These are phyloP conservation scores for Poa annua DNA, from an alignment of 176 grass and related monocot species.

Conservation along the genomic window DNA sequence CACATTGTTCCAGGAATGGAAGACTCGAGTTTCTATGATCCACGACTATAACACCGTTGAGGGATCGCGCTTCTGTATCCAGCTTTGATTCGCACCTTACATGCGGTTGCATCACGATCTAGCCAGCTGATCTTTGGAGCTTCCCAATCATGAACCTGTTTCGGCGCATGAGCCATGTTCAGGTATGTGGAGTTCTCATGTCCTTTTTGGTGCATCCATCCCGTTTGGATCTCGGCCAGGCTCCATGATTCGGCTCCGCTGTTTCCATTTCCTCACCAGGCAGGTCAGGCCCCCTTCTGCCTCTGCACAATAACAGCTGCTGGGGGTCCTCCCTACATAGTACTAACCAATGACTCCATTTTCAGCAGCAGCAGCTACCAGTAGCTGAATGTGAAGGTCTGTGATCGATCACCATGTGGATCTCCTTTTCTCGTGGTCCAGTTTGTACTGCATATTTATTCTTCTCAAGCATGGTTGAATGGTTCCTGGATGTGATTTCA, in stretches of 20 bases:
- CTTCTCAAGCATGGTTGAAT: neutral
- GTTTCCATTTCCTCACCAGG: constrained; percentile 19
- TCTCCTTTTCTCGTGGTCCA: constrained; percentile 8
- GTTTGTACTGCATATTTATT: neutral
- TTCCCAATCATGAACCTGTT: constrained; percentile 36
- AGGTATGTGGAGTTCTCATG: neutral
- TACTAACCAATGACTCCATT: constrained; percentile 9
- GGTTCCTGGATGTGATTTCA: neutral
- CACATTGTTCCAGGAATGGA: constrained; percentile 11
- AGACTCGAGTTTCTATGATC: neutral
- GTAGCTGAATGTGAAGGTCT: constrained; percentile 38
- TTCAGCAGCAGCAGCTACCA: constrained; percentile 7
- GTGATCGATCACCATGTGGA: constrained; percentile 32
- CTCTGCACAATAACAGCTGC: constrained; percentile 18
- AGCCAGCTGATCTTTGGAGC: constrained; percentile 30
- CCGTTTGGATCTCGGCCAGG: constrained; percentile 32
- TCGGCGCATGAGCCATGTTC: constrained; percentile 25
- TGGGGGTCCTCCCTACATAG: constrained; percentile 9
- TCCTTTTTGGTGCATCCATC: constrained; percentile 4
- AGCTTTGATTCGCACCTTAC: constrained; percentile 26
- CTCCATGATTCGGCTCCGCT: constrained; percentile 31
- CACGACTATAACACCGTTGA: neutral
- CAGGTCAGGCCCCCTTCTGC: constrained; percentile 23
- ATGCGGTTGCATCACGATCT: constrained; percentile 15
- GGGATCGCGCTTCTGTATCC: neutral